Percentiles rank a stretch among this genome's conserved stretches.
Conservation (phyloP, 2,329 filamentous ascomycete species). For the Aspergillus latus region DNA sequence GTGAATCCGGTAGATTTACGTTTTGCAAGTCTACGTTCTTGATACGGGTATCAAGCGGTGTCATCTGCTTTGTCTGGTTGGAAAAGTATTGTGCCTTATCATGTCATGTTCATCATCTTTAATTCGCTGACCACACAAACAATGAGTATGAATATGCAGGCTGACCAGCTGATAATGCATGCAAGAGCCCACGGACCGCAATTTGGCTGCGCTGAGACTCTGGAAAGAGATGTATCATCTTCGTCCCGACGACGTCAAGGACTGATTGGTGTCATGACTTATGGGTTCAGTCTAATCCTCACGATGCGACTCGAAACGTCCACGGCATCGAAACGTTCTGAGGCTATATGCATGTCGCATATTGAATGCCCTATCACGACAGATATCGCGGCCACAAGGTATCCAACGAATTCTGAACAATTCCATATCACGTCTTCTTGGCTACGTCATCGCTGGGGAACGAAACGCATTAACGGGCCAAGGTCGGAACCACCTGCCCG, state of each 20-base stretch:
- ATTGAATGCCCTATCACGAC: not conserved
- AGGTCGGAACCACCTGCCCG: conserved; percentile 5
- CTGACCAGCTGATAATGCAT: not conserved
- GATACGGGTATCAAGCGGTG: not conserved
- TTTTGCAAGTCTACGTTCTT: not conserved
- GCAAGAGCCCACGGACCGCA: not conserved
- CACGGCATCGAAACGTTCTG: not conserved
- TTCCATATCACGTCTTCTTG: not conserved
- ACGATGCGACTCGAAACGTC: not conserved
- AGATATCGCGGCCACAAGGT: not conserved
- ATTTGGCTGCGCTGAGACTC: too few species aligned
- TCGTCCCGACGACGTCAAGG: not conserved
- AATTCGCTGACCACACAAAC: not conserved
- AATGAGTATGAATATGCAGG: not conserved
- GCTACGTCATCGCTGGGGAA: conserved; percentile 6
- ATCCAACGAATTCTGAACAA: not conserved
- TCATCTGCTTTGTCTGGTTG: not conserved
- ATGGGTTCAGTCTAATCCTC: not conserved
- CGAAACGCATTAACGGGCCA: not conserved
- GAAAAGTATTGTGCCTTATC: not conserved
- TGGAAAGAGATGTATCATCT: not conserved
- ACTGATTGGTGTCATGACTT: not conserved
- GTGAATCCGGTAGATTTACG: not conserved
- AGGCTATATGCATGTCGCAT: not conserved
- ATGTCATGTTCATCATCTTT: not conserved